Percentiles rank a stretch among this genome's conserved stretches.
phyloP scores from a whole-genome alignment of 257 asterid genomes.

The Lantana camara region DNA sequence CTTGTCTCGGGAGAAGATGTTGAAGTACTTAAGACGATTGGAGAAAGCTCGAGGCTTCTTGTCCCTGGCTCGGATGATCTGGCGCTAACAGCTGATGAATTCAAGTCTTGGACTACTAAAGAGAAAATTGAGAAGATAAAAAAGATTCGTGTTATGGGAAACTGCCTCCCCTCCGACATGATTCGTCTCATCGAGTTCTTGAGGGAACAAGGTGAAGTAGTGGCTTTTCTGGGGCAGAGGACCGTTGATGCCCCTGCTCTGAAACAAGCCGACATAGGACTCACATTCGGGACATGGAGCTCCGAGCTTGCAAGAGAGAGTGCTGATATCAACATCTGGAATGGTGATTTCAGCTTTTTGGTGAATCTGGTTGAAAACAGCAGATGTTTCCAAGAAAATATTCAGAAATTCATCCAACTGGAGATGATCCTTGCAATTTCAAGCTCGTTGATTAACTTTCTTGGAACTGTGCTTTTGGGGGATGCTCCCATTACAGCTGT shows the following conservation, averaged over 20 bases:
- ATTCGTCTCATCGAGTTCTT: slow-evolving; percentile 23
- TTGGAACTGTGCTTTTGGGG: background rate
- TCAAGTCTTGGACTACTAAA: slow-evolving; percentile 12
- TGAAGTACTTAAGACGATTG: slow-evolving; percentile 22
- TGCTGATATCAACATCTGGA: slow-evolving; percentile 23
- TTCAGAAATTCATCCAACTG: too few relatives aligned
- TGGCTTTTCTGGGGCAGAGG: slow-evolving; percentile 37
- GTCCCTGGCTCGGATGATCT: slow-evolving; percentile 8
- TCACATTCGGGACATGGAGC: slow-evolving; percentile 37
- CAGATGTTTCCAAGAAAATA: too few relatives aligned
- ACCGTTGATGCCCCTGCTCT: slow-evolving; percentile 36
- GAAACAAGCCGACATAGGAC: slow-evolving; percentile 37
- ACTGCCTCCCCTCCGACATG: slow-evolving; percentile 30
- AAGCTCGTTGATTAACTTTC: slow-evolving; percentile 30
- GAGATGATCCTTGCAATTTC: too few relatives aligned
- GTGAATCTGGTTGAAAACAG: slow-evolving; percentile 12
- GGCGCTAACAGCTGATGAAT: slow-evolving; percentile 24
- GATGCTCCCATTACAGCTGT: slow-evolving; percentile 33
- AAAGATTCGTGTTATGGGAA: slow-evolving; percentile 28
- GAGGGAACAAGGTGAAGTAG: slow-evolving; percentile 30
- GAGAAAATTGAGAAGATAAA: slow-evolving; percentile 15
- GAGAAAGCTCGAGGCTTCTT: slow-evolving; percentile 17
- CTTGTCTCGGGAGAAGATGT: slow-evolving; percentile 32
- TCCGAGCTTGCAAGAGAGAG: slow-evolving; percentile 27
- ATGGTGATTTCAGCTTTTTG: slow-evolving; percentile 13